Base-by-base conservation (phyloP, 208 protist species). In the Leishmania lainsoni region DNA sequence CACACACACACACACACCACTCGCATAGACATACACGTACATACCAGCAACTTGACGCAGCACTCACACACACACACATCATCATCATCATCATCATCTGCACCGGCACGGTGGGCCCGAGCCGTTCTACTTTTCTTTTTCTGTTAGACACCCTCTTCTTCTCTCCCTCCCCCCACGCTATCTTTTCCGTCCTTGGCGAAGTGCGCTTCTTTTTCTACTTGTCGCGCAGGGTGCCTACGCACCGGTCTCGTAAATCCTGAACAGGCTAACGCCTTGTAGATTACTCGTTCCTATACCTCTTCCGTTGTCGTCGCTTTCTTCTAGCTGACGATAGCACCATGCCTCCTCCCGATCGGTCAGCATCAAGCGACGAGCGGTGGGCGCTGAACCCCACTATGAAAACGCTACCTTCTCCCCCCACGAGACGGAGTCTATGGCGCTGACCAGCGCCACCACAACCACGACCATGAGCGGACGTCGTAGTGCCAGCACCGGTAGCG, bases 351-450 rank as follows among this genome's bases (percentile, higher is more conserved):
- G 3, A 16, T 35, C 69, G 69, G 48, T 73, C 69, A 73, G 39
- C 69, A 73, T 29, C 26, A 73, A 73, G 69, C 69, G 22, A 26
- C 26, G 16, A 51, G 26, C 12, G 12, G 69, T 52, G 26, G 42
- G 8, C 26, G 69, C 45, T n/a, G 45, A 52, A 14, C 10, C 69
- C 12, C 42, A 16, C 22, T 10, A 54, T 51, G 45, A 73, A 26
- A 73, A 35, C 6, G 22, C 32, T 35, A 17, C 74, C 56, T 32
- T 48, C 54, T 77, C 74, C 35, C 32, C 74, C 10, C 35, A 32
- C 17, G 66, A 81, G 20, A 81, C 66, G 32, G 51, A 72, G 48
- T 86, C 83, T 26, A 80, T 80, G 75, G 79, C 74, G 2, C 66
- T 80, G 45, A 83, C 83, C 59, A 68, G 4, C 70, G 45, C 69